Conservation (phyloP, 2,329 filamentous ascomycete species). For the Clonostachys sp. region DNA sequence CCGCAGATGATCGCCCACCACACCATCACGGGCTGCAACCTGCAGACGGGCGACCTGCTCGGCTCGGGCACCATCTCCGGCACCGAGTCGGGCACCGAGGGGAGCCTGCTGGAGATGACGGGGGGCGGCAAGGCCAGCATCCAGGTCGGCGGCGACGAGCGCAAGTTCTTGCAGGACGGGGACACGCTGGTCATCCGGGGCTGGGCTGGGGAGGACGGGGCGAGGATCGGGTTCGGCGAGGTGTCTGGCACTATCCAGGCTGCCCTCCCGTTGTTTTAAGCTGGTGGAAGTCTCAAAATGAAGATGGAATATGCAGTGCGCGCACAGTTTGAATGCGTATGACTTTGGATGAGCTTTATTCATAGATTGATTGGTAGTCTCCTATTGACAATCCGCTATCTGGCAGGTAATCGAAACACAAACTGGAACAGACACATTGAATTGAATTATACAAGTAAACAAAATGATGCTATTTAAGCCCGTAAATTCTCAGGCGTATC, state of each 20-base stretch:
- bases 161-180: conserved; percentile 70
- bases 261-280: conserved; percentile 20
- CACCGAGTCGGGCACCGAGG: conserved; percentile 56
- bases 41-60: conserved; percentile 70
- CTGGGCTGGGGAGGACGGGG: conserved; percentile 59
- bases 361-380: too few relatives aligned
- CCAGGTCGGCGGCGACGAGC: conserved; percentile 58
- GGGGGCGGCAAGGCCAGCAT: conserved; percentile 63
- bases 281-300: background rate
- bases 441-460: conserved; percentile 18
- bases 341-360: too few relatives aligned
- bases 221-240: conserved; percentile 73
- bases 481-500: conserved; percentile 34
- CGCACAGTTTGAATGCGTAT: background rate
- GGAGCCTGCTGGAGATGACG: conserved; percentile 69
- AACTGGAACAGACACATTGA: too few relatives aligned
- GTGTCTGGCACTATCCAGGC: conserved; percentile 57
- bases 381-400: background rate
- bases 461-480: conserved; percentile 28
- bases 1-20: conserved; percentile 83
- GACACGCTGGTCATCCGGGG: conserved; percentile 66
- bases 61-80: conserved; percentile 75
- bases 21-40: conserved; percentile 70
- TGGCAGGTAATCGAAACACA: conserved; percentile 3
- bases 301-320: conserved; percentile 2